These are phyloP conservation scores for Rhizopogon vinicolor DNA, from an alignment of 768 basidiomycete species.

Conservation along the genomic window DNA sequence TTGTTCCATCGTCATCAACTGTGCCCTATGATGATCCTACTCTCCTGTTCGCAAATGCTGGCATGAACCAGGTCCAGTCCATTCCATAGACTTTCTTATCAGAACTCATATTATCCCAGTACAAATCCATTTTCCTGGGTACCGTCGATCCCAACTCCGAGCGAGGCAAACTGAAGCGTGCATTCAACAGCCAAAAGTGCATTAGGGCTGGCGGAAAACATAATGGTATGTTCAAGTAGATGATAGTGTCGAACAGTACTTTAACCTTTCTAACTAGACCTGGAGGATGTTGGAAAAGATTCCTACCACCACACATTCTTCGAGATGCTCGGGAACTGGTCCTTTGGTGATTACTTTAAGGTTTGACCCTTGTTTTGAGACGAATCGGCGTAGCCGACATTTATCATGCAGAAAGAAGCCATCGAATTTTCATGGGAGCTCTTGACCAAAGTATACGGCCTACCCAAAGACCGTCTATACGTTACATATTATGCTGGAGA, in stretches of 20 bases:
- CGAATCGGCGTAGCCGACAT: constrained; percentile 5
- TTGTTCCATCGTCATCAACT: constrained; percentile 86
- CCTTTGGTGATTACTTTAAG: constrained; percentile 99
- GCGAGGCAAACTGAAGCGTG: constrained; percentile 85
- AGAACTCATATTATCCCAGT: constrained; percentile 43
- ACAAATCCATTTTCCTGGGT: constrained; percentile 96
- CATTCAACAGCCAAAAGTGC: constrained; percentile 96
- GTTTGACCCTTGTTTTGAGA: constrained; percentile 30
- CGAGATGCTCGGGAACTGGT: constrained; percentile 99
- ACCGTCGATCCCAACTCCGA: constrained; percentile 95
- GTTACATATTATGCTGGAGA: constrained; percentile 99
- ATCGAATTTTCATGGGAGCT: constrained; percentile 93
- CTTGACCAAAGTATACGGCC: constrained; percentile 81
- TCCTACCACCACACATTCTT: constrained; percentile 98
- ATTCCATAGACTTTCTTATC: background rate
- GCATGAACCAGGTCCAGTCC: constrained; percentile 80
- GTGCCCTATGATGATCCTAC: constrained; percentile 98
- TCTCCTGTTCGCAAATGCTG: constrained; percentile 95
- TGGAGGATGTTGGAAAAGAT: constrained; percentile 98
- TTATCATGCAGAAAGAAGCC: constrained; percentile 73
- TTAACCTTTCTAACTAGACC: constrained; percentile 47
- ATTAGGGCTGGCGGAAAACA: constrained; percentile 99
- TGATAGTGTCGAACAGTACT: background rate
- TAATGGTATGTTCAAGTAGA: constrained; percentile 57
- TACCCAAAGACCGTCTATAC: constrained; percentile 89